Percentiles rank a stretch among this genome's conserved stretches.
Evolutionary conservation across 2,329 filamentous ascomycete genomes (phyloP).

Genomic region (Epichloe amarillans): DNA sequence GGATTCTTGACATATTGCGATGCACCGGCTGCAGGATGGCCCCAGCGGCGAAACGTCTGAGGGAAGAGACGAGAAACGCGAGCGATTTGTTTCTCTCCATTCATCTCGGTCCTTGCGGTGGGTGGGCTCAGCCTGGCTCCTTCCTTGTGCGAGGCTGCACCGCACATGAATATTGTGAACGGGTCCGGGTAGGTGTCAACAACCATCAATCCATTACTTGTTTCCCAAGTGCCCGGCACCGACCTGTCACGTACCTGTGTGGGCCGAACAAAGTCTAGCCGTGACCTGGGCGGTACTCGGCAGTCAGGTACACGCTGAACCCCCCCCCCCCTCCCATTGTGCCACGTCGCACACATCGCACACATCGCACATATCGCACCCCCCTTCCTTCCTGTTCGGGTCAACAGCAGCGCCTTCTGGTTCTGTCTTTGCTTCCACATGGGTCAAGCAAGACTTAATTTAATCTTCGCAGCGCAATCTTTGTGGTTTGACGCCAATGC

Average conservation of each 20-base stretch:
- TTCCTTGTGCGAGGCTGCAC: neutral
- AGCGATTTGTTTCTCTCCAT: neutral
- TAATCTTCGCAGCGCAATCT: neutral
- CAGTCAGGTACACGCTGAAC: too few relatives aligned
- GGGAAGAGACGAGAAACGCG: neutral
- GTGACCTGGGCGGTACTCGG: too few relatives aligned
- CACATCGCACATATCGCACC: neutral
- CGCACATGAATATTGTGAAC: neutral
- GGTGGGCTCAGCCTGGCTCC: neutral
- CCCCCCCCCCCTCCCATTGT: too few relatives aligned
- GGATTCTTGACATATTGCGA: too few relatives aligned
- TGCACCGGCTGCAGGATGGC: neutral
- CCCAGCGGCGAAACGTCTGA: neutral
- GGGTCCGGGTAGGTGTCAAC: too few relatives aligned
- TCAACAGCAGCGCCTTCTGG: too few relatives aligned
- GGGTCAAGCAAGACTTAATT: neutral
- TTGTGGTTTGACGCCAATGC: conserved; percentile 1
- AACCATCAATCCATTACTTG: too few relatives aligned
- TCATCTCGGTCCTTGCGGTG: neutral
- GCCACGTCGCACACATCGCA: neutral
- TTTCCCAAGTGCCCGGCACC: too few relatives aligned
- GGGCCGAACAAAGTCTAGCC: too few relatives aligned
- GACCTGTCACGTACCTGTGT: too few relatives aligned
- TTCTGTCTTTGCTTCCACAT: neutral
- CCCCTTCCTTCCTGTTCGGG: conserved; percentile 3